Evolutionary conservation across 2,329 filamentous ascomycete species (phyloP), one percentile per base, ranked within the genome.

Genomic region (Colletotrichum cereale): DNA sequence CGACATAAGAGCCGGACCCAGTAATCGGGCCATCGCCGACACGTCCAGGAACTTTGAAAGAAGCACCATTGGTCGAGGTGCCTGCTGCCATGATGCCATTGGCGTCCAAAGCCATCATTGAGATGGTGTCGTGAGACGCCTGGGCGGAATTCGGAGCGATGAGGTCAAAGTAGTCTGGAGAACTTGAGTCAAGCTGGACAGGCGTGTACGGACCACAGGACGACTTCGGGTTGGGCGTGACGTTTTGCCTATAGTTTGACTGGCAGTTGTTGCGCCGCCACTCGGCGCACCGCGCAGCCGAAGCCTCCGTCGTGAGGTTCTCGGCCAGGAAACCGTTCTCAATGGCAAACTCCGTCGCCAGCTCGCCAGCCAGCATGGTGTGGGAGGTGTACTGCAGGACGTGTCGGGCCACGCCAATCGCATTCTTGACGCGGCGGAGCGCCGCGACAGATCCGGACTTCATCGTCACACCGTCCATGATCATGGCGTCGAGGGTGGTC

Each of bases 401-500:
- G 48, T 80, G 80, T 0, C 86, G 80, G 5, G 87, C 87, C 1
- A 88, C 86, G 24, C 82, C 80, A 14, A 88, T 81, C 52, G 86
- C 87, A 71, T 86, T 79, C 48, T 79, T 81, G 26, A 89, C 77
- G 47, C 86, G 82, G 6, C 86, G 83, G 26, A 89, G 78, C 0
- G 81, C 84, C 0, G 86, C 87, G 6, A 89, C 87, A 6, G 86
- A 86, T 52, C 87, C 87, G 0, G 83, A 82, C 21, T 87, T 86
- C 79, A 89, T 82, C n/a, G 81, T 86, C 0, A 77, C 78, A 36
- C 87, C 87, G 76, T 89, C 87, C 84, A 89, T 88, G 77, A 89
- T 83, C 81, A 89, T 82, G n/a, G 87, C 87, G 77, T 89, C 87
- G 18, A 89, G 85, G 0, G 87, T 88, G 3, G 87, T 89, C 79